phyloP scores from a whole-genome alignment of 2,329 filamentous ascomycete genomes.

The Ceratocystis diversiconidia region DNA sequence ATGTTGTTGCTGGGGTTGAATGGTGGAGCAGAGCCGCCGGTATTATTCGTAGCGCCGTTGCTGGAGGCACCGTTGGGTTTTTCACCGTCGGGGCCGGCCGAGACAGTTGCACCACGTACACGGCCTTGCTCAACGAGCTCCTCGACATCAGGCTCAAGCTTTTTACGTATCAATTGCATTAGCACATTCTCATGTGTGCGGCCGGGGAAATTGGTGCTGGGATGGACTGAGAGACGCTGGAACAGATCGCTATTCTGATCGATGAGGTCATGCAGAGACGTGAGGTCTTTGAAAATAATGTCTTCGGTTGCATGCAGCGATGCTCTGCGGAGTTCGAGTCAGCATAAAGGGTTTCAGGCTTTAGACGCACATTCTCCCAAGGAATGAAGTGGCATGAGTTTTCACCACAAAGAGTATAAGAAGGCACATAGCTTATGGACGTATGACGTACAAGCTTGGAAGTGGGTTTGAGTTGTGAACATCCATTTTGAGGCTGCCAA shows the following conservation, averaged over 20 bases:
- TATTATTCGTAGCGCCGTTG: background rate
- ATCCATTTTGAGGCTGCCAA: slow-evolving; percentile 48
- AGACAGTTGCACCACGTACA: slow-evolving; percentile 7
- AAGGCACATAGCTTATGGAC: background rate
- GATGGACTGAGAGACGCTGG: slow-evolving; percentile 56
- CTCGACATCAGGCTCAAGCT: slow-evolving; percentile 65
- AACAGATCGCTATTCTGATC: slow-evolving; percentile 53
- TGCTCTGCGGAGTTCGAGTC: slow-evolving; percentile 32
- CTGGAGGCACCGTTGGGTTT: slow-evolving; percentile 21
- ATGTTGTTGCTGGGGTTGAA: slow-evolving; percentile 18
- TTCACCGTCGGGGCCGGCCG: background rate
- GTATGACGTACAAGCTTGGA: slow-evolving; percentile 44
- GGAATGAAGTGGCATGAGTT: background rate
- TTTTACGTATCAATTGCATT: slow-evolving; percentile 62
- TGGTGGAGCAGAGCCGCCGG: background rate
- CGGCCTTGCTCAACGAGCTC: slow-evolving; percentile 54
- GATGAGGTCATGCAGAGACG: slow-evolving; percentile 50
- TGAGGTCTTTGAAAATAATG: slow-evolving; percentile 58
- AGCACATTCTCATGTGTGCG: slow-evolving; percentile 53
- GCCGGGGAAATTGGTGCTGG: slow-evolving; percentile 59
- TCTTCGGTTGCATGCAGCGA: slow-evolving; percentile 58
- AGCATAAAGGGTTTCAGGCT: background rate
- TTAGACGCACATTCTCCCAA: background rate
- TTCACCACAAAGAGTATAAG: too few species aligned
- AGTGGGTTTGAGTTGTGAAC: slow-evolving; percentile 50